These are phyloP conservation scores for Corylus americana DNA, from an alignment of 306 rosid genomes.

Conservation along the genomic window DNA sequence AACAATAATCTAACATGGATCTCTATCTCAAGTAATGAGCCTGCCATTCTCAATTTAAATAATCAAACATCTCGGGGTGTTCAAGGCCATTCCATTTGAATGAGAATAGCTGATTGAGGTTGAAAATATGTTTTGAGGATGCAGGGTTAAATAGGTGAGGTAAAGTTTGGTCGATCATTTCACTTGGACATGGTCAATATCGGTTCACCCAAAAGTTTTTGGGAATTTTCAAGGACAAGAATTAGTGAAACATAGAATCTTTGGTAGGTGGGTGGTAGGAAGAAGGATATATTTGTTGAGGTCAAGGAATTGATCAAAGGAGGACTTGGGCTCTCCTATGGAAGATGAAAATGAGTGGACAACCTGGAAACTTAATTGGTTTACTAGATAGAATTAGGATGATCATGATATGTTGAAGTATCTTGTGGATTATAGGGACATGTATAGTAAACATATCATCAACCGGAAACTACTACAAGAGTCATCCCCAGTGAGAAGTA, in stretches of 20 bases:
- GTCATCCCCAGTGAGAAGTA: neutral
- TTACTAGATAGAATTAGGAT: neutral
- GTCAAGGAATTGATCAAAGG: neutral
- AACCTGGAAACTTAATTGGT: neutral
- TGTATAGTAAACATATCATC: neutral
- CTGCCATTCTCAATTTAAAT: neutral
- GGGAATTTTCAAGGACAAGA: neutral
- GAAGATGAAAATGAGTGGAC: slow-evolving; percentile 1
- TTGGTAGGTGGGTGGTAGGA: neutral
- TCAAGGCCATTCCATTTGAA: neutral
- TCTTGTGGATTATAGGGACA: neutral
- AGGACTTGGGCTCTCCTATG: neutral
- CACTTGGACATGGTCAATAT: neutral
- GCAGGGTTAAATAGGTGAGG: neutral
- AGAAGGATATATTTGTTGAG: neutral
- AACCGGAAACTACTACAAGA: too few species aligned
- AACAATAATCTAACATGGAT: neutral
- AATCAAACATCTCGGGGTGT: neutral
- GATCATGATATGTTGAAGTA: neutral
- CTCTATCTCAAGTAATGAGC: neutral
- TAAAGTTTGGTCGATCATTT: neutral
- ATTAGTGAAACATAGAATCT: neutral
- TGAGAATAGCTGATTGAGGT: neutral
- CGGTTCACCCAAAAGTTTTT: neutral
- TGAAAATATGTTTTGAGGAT: neutral